Evolutionary conservation across 495 filamentous ascomycete species (phyloP), one percentile per base, ranked within the genome.

Genomic region (Cryomyces minteri): DNA sequence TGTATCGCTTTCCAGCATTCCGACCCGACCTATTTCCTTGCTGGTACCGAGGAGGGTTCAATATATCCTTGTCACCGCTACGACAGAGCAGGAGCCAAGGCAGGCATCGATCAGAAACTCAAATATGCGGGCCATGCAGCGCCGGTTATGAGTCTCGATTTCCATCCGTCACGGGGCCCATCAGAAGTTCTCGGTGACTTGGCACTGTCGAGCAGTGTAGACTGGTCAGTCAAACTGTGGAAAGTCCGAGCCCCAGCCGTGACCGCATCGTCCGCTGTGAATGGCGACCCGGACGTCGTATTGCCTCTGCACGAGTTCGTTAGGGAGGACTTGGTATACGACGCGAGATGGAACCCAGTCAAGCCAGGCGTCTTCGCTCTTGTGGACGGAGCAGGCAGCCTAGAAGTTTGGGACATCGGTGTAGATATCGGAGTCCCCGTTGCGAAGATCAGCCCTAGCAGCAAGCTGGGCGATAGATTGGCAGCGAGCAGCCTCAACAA

Each of bases 191-290:
- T 99, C n/a, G 87, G 88, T 30, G 92, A 99, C 50, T 68, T 99
- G 4, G 81, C 96, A 39, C 71, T 99, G 32, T 83, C 78, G 25
- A 77, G 80, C 9, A 82, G 78, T 39, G 67, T 96, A 9, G 90
- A 99, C 66, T 99, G 90, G 90, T 88, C 78, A 54, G 86, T 94
- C 47, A 94, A 92, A 62, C 68, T 99, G 28, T 99, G 90, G 90
- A 88, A 87, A 60, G 80, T 88, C 14, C 76, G 84, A 4, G 79
- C 90, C 3, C 79, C 84, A 6, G 78, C 77, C 0, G 77, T 77
- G 5, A 78, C 73, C 0, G 63, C 69, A 10, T 70, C 72, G 30
- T 64, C 61, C 12, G 61, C 60, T 11, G 61, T 62, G 0, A 46
- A 52, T 0, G 59, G 52, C n/a, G 64, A 68, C 36, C 49, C 59